These are phyloP conservation scores for Nicotiana noctiflora DNA, from an alignment of 257 asterid species.

Conservation along the genomic window DNA sequence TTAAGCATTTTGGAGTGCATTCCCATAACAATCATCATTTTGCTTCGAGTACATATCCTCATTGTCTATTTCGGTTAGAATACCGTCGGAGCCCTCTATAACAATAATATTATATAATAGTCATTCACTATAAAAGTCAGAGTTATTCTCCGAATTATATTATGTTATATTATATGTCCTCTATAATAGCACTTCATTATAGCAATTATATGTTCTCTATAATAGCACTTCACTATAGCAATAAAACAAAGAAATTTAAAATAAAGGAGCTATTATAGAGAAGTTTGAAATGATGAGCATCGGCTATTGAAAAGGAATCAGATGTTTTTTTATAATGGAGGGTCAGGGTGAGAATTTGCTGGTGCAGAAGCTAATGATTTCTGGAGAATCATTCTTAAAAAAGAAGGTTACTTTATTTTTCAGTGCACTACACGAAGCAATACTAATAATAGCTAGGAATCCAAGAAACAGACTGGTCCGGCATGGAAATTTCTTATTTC, in stretches of 20 bases:
- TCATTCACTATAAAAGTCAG: too few species aligned
- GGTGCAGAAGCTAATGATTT: neutral
- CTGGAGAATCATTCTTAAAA: neutral
- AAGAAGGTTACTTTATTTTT: neutral
- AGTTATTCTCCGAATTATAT: too few species aligned
- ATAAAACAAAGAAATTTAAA: too few species aligned
- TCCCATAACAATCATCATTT: neutral
- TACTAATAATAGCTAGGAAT: neutral
- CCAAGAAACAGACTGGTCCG: slow-evolving; percentile 7
- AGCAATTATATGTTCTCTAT: too few species aligned
- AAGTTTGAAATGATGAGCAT: neutral
- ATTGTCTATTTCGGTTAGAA: neutral
- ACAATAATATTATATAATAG: too few species aligned
- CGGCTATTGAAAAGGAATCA: neutral
- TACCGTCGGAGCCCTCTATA: too few species aligned
- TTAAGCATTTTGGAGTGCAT: neutral
- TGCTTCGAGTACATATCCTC: too few species aligned
- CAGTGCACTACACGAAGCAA: neutral
- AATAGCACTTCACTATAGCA: too few species aligned
- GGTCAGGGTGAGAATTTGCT: neutral
- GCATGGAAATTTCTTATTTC: neutral
- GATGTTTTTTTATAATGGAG: neutral
- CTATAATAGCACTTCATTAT: too few species aligned
- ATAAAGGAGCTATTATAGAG: too few species aligned
- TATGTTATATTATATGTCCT: too few species aligned